phyloP scores from a whole-genome alignment of 441 rosid species.

The Euphorbia schlechtendalii region DNA sequence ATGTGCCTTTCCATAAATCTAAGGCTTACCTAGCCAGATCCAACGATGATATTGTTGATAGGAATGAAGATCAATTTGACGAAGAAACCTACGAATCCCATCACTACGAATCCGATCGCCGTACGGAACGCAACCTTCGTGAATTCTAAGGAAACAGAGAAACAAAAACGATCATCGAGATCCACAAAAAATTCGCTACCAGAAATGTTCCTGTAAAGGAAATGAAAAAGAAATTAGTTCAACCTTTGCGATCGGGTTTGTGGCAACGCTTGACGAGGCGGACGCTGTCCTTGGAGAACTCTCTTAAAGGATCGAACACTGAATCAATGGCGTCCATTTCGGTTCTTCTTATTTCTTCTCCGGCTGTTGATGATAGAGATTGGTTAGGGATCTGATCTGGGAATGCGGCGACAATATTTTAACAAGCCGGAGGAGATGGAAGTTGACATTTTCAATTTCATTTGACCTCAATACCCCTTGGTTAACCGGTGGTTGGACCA shows the following conservation, averaged over 20 bases:
- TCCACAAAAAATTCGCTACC: not conserved
- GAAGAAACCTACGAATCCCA: constrained; percentile 84
- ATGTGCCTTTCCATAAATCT: not conserved
- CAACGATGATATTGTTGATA: constrained; percentile 77
- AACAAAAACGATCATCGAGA: not conserved
- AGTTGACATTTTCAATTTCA: not conserved
- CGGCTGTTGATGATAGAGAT: no score
- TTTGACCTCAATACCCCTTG: not conserved
- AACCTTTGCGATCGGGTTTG: constrained; percentile 92
- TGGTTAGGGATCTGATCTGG: constrained; percentile 1
- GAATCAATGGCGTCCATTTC: constrained; percentile 65
- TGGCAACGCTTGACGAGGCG: constrained; percentile 94
- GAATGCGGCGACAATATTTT: not conserved
- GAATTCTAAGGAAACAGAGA: constrained; percentile 37
- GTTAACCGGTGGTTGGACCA: not conserved
- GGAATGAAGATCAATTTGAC: constrained; percentile 86
- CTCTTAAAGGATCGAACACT: constrained; percentile 68
- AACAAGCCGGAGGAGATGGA: not conserved
- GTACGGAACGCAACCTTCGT: constrained; percentile 80
- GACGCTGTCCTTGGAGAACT: constrained; percentile 71
- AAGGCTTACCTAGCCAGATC: constrained; percentile 43
- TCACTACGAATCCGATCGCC: constrained; percentile 77
- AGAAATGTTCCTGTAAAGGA: not conserved
- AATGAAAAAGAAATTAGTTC: not conserved
- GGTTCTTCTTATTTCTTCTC: no score